phyloP scores from a whole-genome alignment of 805 yeast species.

The Sungouiozyma ichnusensis region DNA sequence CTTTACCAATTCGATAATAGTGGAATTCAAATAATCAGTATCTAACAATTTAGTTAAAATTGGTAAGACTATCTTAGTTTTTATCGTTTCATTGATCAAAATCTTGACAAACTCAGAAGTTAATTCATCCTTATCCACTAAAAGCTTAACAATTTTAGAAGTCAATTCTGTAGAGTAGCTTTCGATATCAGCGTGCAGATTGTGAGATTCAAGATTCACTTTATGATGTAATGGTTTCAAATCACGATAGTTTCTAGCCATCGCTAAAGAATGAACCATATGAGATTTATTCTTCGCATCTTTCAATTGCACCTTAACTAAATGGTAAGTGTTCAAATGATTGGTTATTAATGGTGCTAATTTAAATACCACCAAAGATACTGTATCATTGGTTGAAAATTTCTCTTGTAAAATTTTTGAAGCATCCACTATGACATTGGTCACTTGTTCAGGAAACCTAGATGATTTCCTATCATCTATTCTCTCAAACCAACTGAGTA shows the following conservation, averaged over 20 bases:
- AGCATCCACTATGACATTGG: conserved; percentile 33
- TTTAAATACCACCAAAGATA: conserved; percentile 46
- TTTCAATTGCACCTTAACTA: conserved; percentile 27
- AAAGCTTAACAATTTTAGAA: conserved; percentile 23
- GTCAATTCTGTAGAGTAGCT: conserved; percentile 38
- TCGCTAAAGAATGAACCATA: conserved; percentile 28
- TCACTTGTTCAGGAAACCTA: conserved; percentile 34
- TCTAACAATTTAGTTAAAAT: conserved; percentile 44
- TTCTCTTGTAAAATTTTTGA: conserved; percentile 35
- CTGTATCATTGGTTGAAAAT: conserved; percentile 37
- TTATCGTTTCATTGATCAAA: conserved; percentile 52
- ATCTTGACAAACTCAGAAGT: conserved; percentile 38
- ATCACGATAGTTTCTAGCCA: conserved; percentile 32
- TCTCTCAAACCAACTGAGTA: conserved; percentile 44
- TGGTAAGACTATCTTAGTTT: conserved; percentile 48
- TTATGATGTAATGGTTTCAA: conserved; percentile 47
- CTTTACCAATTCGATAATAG: conserved; percentile 49
- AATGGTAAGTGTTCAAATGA: conserved; percentile 46
- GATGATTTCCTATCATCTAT: conserved; percentile 28
- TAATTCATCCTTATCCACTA: conserved; percentile 38
- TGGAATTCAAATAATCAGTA: conserved; percentile 67
- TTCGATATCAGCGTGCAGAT: conserved; percentile 35
- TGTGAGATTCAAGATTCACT: conserved; percentile 30
- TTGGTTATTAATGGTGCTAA: conserved; percentile 55
- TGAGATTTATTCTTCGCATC: conserved; percentile 22